Base-by-base conservation (phyloP, 2,329 filamentous ascomycete genomes). In the Lachnellula arida region DNA sequence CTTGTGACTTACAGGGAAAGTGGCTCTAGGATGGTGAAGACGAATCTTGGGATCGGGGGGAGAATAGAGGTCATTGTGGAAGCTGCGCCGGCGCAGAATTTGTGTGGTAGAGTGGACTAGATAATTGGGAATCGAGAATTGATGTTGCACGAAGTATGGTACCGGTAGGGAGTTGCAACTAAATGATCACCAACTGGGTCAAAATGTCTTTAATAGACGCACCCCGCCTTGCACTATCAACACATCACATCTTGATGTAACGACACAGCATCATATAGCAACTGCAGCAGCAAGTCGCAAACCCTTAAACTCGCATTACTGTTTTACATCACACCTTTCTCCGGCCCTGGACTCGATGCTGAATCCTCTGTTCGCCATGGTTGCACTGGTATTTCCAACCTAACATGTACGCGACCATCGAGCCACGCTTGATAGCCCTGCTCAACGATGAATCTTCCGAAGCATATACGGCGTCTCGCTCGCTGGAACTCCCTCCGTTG, bases 11-110 rank as follows among this genome's bases (percentile, higher is more conserved):
- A 87, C 84, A 88, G 76, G 19, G 84, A 85, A 57, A 88, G 74
- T 34, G 87, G 87, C 70, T 90, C 87, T 43, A 88, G 67, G 53
- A 88, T 70, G 32, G 84, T 87, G 62, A 90, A 88, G 49, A 88
- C 74, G 48, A 87, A 69, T 57, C 84, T 78, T 12, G 87, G 87
- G 65, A 88, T 76, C 3, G 76, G 67, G 2, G 87, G 86, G 22
- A 90, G 76, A 59, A 81, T 78, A 28, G 84, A 78, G 11, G 83
- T 75, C 84, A 87, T 87, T 48, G 22, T 60, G 40, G 9, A 17
- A 40, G 28, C 28, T 32, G 28, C 3, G 9, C 28, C 8, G 28
- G 28, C 3, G 28, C 28, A 8, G 9, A 32, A 32, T 32, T 12
- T 32, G 1, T 4, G 28, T 12, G 28, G 28, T 32, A 32, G 28